Percentiles rank a stretch among this genome's conserved stretches.
phyloP scores from a whole-genome alignment of 2,329 filamentous ascomycete species.

The Polychaeton citri region DNA sequence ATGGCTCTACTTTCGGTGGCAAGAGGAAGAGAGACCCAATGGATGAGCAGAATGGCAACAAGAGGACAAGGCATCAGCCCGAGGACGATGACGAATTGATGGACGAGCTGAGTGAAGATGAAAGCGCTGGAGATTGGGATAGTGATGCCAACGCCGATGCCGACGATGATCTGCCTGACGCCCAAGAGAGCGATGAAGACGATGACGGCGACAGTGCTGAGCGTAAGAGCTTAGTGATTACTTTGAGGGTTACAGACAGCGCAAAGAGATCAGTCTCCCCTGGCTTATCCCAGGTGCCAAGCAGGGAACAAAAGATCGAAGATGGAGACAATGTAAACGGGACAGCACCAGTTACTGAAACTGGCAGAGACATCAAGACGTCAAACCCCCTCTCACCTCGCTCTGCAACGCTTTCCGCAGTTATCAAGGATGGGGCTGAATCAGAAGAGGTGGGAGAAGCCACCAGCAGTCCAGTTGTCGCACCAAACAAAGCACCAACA shows the following conservation, averaged over 20 bases:
- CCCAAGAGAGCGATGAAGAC: slow-evolving; percentile 29
- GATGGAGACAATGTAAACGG: too few species aligned
- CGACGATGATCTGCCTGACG: slow-evolving; percentile 31
- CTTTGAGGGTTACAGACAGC: slow-evolving; percentile 34
- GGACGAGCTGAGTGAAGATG: slow-evolving; percentile 50
- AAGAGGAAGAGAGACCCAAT: slow-evolving; percentile 34
- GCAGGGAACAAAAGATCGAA: too few species aligned
- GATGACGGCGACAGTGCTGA: slow-evolving; percentile 20
- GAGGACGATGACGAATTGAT: slow-evolving; percentile 21
- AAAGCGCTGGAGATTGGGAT: slow-evolving; percentile 54
- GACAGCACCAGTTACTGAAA: too few species aligned
- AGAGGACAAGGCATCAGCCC: not conserved
- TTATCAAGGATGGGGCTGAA: too few species aligned
- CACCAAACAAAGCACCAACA: not conserved
- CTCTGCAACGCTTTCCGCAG: too few species aligned
- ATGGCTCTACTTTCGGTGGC: slow-evolving; percentile 14
- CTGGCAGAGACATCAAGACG: too few species aligned
- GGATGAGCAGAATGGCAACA: not conserved
- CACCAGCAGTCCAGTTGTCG: not conserved
- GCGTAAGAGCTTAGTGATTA: slow-evolving; percentile 56
- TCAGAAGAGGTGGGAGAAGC: too few species aligned
- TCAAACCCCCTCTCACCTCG: too few species aligned
- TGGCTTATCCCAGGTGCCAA: too few species aligned
- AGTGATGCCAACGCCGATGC: slow-evolving; percentile 59
- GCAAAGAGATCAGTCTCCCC: not conserved